phyloP scores from a whole-genome alignment of 148 eudicot species.

The Dysphania ambrosioides region DNA sequence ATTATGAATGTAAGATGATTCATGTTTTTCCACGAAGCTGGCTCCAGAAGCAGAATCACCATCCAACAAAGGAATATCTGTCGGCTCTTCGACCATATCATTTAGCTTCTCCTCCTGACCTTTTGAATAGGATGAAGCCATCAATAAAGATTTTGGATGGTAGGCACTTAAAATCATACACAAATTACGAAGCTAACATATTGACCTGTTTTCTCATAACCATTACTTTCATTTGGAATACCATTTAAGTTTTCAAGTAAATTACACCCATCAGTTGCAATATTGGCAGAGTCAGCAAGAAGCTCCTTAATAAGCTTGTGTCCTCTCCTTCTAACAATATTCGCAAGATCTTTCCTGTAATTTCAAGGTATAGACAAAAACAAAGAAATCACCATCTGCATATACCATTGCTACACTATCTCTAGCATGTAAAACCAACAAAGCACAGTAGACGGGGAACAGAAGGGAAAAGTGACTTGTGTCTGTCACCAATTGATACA shows the following conservation, averaged over 20 bases:
- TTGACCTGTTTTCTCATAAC: conserved; percentile 47
- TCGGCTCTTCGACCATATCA: conserved; percentile 28
- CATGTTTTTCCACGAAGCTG: conserved; percentile 12
- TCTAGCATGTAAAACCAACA: neutral
- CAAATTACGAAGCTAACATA: conserved; percentile 11
- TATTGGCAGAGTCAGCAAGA: conserved; percentile 40
- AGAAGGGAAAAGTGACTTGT: neutral
- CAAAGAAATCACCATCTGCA: neutral
- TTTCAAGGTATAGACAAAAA: conserved; percentile 10
- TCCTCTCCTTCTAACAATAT: conserved; percentile 91
- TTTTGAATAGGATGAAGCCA: conserved; percentile 39
- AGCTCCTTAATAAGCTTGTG: conserved; percentile 67
- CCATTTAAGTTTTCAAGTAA: conserved; percentile 26
- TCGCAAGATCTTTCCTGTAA: conserved; percentile 87
- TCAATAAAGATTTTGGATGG: conserved; percentile 21
- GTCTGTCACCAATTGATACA: neutral
- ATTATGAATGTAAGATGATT: conserved; percentile 17
- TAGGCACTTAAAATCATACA: conserved; percentile 4
- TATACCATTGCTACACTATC: neutral
- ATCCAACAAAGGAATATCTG: neutral
- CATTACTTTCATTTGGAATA: conserved; percentile 23
- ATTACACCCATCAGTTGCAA: conserved; percentile 28
- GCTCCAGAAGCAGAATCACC: neutral
- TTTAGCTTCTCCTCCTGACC: conserved; percentile 58
- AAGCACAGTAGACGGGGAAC: neutral